A percentile compares a stretch with the other conserved stretches of the same genome.
phyloP scores from a whole-genome alignment of 768 basidiomycete genomes.

The Rossbeevera mucosa region DNA sequence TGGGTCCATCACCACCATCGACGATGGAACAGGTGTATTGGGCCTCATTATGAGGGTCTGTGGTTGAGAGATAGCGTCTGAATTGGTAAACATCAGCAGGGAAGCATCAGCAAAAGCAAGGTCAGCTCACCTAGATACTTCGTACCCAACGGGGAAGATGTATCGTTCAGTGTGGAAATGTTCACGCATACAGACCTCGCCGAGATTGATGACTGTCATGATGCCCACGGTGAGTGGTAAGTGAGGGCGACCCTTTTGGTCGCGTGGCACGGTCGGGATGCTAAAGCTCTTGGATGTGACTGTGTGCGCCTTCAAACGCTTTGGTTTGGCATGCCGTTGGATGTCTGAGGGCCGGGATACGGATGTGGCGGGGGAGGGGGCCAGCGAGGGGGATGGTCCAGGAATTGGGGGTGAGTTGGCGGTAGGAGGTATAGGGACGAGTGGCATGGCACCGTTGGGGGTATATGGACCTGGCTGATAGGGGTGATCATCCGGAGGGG shows the following conservation, averaged over 20 bases:
- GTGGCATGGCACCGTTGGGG: slow-evolving; percentile 21
- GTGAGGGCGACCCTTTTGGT: slow-evolving; percentile 64
- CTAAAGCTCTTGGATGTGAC: slow-evolving; percentile 72
- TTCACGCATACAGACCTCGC: slow-evolving; percentile 74
- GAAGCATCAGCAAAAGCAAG: neutral
- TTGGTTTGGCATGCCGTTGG: slow-evolving; percentile 57
- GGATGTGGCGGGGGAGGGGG: slow-evolving; percentile 15
- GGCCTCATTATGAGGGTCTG: slow-evolving; percentile 60
- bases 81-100: slow-evolving; percentile 1
- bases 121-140: slow-evolving; percentile 61
- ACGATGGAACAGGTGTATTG: slow-evolving; percentile 82
- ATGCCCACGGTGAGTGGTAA: slow-evolving; percentile 81
- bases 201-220: slow-evolving; percentile 75
- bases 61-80: slow-evolving; percentile 76
- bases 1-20: slow-evolving; percentile 80
- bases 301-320: slow-evolving; percentile 75
- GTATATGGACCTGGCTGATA: slow-evolving; percentile 23
- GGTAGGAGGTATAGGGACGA: slow-evolving; percentile 12
- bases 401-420: slow-evolving; percentile 20
- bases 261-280: slow-evolving; percentile 76
- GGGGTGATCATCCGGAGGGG: slow-evolving; percentile 33
- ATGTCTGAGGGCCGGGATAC: slow-evolving; percentile 25
- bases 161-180: slow-evolving; percentile 87
- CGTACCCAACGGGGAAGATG: slow-evolving; percentile 85
- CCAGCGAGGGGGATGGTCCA: slow-evolving; percentile 20